phyloP scores from a whole-genome alignment of 371 early-diverging fungal species.

The Rhizopus microsporus region DNA sequence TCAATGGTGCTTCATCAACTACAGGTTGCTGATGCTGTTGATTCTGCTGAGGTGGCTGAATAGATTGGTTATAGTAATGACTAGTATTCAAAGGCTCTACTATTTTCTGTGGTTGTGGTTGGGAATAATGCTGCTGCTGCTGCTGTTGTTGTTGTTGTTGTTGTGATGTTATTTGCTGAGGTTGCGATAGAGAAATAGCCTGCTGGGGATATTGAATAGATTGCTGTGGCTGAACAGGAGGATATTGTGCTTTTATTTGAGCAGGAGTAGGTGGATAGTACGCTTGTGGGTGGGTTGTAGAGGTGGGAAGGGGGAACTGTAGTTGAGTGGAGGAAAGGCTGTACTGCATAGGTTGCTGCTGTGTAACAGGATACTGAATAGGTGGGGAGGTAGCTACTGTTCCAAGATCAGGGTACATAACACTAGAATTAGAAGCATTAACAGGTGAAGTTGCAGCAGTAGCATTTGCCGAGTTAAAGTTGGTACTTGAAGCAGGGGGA shows the following conservation, averaged over 20 bases:
- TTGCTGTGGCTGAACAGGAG: slow-evolving; percentile 4
- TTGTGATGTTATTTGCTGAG: slow-evolving; percentile 5
- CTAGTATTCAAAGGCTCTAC: no score
- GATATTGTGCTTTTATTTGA: slow-evolving; percentile 3
- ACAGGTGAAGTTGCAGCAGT: neutral
- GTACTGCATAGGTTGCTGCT: neutral
- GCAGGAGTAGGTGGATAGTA: slow-evolving; percentile 6
- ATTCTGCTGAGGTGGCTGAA: slow-evolving; percentile 1
- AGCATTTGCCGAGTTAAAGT: slow-evolving; percentile 2
- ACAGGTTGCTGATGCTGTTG: slow-evolving; percentile 16
- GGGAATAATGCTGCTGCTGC: neutral
- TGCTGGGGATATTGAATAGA: no score
- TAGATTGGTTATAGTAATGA: neutral
- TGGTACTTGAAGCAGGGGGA: neutral
- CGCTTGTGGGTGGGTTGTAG: slow-evolving; percentile 1
- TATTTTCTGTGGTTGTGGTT: no score
- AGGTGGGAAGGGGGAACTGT: slow-evolving; percentile 10
- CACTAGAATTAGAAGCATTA: neutral
- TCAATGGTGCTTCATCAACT: slow-evolving; percentile 27
- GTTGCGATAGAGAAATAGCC: neutral
- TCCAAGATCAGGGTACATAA: neutral
- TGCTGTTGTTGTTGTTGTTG: slow-evolving; percentile 7
- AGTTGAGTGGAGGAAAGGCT: neutral
- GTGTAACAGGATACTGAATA: neutral
- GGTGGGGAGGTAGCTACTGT: neutral